Base-by-base conservation (phyloP, 2,329 filamentous ascomycete species). In the Cordyceps fumosorosea region DNA sequence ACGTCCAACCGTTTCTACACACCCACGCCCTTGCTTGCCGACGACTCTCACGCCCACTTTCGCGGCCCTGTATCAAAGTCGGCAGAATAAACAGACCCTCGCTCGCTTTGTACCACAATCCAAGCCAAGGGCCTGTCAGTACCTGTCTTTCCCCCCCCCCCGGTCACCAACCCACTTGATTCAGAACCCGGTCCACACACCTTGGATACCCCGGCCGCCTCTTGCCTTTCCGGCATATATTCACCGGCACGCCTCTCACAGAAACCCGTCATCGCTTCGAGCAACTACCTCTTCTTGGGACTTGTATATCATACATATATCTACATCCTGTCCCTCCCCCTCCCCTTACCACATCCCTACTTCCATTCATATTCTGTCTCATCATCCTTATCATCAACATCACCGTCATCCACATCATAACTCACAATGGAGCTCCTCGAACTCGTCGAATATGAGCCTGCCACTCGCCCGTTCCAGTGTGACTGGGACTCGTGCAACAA, bases 401-500 rank as follows among this genome's bases (percentile, higher is more conserved):
- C 47, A 22, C 16, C 22, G 10, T 50, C 47, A 3, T 26, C 56
- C 8, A 7, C 42, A 16, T 56, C 54, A 45, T 48, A 26, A 45
- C 10, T 40, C 61, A 60, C 44, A 51, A 86, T 87, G 85, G 85
- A 87, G 74, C 80, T 87, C 68, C 80, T 86, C 75, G 84, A 87
- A 73, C 76, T 87, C 66, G 84, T 87, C 65, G 84, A 87, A 65
- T 83, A 86, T 71, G 84, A 87, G 77, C 81, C 83, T 56, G 81
- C 81, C 62, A 78, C 82, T 73, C 82, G 85, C 67, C 84, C 84
- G 42, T 87, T 86, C 70, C 79, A 83, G 75, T 88, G 85, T 72
- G 82, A 85, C 68, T 88, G 85, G 85, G 76, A 83, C 65, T 74
- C 76, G 24, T 87, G 85, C 73, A 81, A 77, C 69, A 87, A 87